phyloP scores from a whole-genome alignment of 2,329 filamentous ascomycete genomes.

The Knufia fluminis region DNA sequence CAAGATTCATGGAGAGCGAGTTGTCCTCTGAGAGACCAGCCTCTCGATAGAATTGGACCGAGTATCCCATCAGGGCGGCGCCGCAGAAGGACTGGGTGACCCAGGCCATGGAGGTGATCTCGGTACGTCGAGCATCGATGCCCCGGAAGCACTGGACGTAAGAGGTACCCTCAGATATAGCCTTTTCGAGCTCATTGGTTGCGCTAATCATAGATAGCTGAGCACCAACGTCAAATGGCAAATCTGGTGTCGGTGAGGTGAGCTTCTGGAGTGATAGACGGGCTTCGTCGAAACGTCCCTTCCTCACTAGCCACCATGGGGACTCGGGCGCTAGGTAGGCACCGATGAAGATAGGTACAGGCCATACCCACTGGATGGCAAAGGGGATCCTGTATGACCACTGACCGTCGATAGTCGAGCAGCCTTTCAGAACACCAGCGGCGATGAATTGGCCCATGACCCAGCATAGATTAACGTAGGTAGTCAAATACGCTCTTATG shows the following conservation, averaged over 20 bases:
- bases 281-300: conserved; percentile 29
- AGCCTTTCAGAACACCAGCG: conserved; percentile 26
- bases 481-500: conserved; percentile 26
- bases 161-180: conserved; percentile 17
- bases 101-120: conserved; percentile 32
- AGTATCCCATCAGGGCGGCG: conserved; percentile 25
- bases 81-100: conserved; percentile 28
- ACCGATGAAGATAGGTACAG: conserved; percentile 35
- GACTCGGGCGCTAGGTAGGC: conserved; percentile 33
- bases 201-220: conserved; percentile 32
- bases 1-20: conserved; percentile 43
- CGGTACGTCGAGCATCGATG: conserved; percentile 31
- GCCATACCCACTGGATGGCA: conserved; percentile 44
- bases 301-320: conserved; percentile 34
- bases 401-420: conserved; percentile 26
- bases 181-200: conserved; percentile 29
- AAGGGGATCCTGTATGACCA: conserved; percentile 32
- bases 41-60: conserved; percentile 29
- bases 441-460: conserved; percentile 28
- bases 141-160: conserved; percentile 27
- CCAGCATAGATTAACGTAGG: conserved; percentile 35
- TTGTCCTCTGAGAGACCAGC: conserved; percentile 28
- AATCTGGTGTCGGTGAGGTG: conserved; percentile 18
- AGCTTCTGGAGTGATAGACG: conserved; percentile 25
- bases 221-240: conserved; percentile 28